A percentile compares a stretch with the other conserved stretches of the same genome.
Conservation (phyloP, 2,329 filamentous ascomycete species). For the Geosmithia flava region DNA sequence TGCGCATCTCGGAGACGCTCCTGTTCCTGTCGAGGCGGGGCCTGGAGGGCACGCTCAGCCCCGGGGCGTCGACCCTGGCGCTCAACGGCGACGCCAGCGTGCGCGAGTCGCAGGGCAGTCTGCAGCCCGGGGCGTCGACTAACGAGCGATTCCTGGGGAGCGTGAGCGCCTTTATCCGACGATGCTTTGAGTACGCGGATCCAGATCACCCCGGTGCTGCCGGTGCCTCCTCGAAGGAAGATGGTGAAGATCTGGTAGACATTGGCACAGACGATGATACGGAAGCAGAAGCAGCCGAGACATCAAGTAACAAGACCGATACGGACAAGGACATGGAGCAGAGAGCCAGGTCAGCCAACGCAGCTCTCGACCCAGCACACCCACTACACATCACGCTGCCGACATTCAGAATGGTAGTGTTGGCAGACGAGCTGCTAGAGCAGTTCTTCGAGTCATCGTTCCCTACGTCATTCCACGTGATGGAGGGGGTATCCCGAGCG, state of each 20-base stretch:
- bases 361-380: slow-evolving; percentile 82
- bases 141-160: slow-evolving; percentile 87
- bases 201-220: slow-evolving; percentile 51
- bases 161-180: slow-evolving; percentile 87
- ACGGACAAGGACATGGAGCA: slow-evolving; percentile 3
- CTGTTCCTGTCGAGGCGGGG: slow-evolving; percentile 86
- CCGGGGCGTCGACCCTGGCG: slow-evolving; percentile 46
- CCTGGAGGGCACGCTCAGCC: slow-evolving; percentile 60
- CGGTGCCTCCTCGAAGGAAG: slow-evolving; percentile 3
- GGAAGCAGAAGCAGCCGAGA: slow-evolving; percentile 8
- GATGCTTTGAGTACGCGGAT: slow-evolving; percentile 97
- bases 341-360: slow-evolving; percentile 61
- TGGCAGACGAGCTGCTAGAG: slow-evolving; percentile 89
- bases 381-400: slow-evolving; percentile 92
- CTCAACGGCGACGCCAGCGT: slow-evolving; percentile 26
- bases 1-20: slow-evolving; percentile 87
- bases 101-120: slow-evolving; percentile 21
- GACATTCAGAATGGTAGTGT: slow-evolving; percentile 96
- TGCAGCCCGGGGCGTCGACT: slow-evolving; percentile 42
- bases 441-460: slow-evolving; percentile 97
- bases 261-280: neutral
- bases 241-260: neutral
- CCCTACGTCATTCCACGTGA: slow-evolving; percentile 81
- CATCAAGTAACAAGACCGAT: slow-evolving; percentile 5
- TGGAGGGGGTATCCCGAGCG: slow-evolving; percentile 41